These are phyloP conservation scores for Hyphodiscus sp. DNA, from an alignment of 2,329 filamentous ascomycete species.

Conservation along the genomic window DNA sequence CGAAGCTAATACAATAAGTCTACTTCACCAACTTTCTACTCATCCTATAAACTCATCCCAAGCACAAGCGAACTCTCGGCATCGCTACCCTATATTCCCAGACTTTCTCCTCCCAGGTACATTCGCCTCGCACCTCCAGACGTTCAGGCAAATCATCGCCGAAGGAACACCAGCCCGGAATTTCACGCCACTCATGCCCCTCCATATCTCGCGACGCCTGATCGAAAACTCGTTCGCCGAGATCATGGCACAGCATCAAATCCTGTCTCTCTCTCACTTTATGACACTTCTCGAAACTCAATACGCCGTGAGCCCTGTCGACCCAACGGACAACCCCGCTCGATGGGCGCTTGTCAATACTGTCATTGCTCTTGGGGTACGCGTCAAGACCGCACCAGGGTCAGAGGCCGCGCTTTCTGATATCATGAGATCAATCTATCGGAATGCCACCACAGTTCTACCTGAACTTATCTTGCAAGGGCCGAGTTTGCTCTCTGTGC, in stretches of 20 bases:
- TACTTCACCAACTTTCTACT: no score
- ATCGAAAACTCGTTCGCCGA: not conserved
- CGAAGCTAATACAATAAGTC: no score
- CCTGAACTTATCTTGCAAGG: conserved; percentile 2
- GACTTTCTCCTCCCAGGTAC: conserved; percentile 1
- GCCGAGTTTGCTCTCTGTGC: not conserved
- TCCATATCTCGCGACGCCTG: not conserved
- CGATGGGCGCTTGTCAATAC: conserved; percentile 4
- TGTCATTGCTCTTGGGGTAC: conserved; percentile 1
- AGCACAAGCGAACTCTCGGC: not conserved
- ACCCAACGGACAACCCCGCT: conserved; percentile 1
- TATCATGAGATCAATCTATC: no score
- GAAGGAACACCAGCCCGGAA: not conserved
- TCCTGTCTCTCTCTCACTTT: not conserved
- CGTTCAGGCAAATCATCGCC: not conserved
- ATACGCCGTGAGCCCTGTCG: not conserved
- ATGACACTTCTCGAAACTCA: not conserved
- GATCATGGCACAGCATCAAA: no score
- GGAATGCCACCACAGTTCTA: conserved; percentile 1
- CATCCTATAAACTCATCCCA: no score
- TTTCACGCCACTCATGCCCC: conserved; percentile 2
- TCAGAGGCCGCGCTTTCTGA: not conserved
- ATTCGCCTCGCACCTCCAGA: not conserved
- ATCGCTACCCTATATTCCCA: not conserved
- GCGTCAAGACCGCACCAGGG: conserved; percentile 2